Base-by-base conservation (phyloP, 1,139 yeast species). In the Pichia sp. region DNA sequence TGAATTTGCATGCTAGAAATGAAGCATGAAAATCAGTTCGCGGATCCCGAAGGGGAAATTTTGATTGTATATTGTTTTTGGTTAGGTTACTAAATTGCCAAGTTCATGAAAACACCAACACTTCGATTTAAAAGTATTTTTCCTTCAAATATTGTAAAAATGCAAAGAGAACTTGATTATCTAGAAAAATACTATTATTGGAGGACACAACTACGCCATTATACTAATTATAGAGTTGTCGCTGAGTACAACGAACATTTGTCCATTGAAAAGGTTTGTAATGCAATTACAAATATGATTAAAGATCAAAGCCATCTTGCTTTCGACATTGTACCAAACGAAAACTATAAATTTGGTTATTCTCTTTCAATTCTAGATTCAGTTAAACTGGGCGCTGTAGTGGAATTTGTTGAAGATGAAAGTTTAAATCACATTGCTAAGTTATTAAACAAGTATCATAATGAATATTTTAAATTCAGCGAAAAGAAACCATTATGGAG, bases 401-500 rank as follows among this genome's bases (percentile, higher is more conserved):
- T 53, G 3, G 46, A 45, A 10, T 46, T 49, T 28, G 38, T 51
- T 13, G 36, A 53, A 4, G 51, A 53, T 28, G 43, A 33, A 9
- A 16, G 25, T 19, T 29, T 46, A 16, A 33, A 42, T 3, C 19
- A 30, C 4, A n/a, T 44, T 1, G 49, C 49, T 28, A 41, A 8
- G 16, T 22, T 46, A 4, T 28, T 52, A 7, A 44, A 49, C 29
- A n/a, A 18, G 6, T 42, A 46, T 16, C 31, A 45, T 8, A 2
- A 47, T 19, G 38, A 44, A 10, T 19, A 19, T 1, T 53, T 57
- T 33, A 43, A 46, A 3, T 48, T 42, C 11, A 45, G 42, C 13
- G 28, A 19, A 5, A n/a, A 29, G 10, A 43, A 27, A 19, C 56
- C 57, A 8, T 13, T 57, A 18, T 59, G 61, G 61, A 52, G 46